Percentiles rank a stretch among this genome's conserved stretches.
Evolutionary conservation across 2,329 filamentous ascomycete genomes (phyloP).

Genomic region (Rhytidhysteron rufulum): DNA sequence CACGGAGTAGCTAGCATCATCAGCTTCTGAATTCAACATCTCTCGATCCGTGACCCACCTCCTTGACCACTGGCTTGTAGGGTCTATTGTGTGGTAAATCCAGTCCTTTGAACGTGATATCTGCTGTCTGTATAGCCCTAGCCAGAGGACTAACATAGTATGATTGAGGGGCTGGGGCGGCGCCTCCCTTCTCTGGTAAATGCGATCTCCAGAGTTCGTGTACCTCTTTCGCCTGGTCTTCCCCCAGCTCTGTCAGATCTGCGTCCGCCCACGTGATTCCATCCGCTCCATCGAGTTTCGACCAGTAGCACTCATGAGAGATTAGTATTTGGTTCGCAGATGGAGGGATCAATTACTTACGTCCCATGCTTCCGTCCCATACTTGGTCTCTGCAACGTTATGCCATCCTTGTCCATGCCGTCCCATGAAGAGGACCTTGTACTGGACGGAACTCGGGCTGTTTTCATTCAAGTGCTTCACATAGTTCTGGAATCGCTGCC

Average conservation of each 20-base stretch:
- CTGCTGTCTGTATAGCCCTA: conserved; percentile 60
- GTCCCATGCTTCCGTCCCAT: conserved; percentile 66
- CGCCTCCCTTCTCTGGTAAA: conserved; percentile 40
- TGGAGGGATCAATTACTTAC: conserved; percentile 35
- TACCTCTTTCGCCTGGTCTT: conserved; percentile 56
- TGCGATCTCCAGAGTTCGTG: conserved; percentile 55
- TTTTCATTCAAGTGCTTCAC: conserved; percentile 51
- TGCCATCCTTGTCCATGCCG: conserved; percentile 67
- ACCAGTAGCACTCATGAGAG: conserved; percentile 56
- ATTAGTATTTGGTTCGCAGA: conserved; percentile 6
- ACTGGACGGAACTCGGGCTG: conserved; percentile 43
- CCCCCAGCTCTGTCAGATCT: conserved; percentile 55
- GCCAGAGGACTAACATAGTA: conserved; percentile 65
- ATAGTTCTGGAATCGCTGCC: conserved; percentile 59
- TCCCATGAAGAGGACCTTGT: conserved; percentile 66
- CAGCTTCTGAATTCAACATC: background rate
- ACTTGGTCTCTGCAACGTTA: conserved; percentile 64
- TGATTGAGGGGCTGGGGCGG: conserved; percentile 58
- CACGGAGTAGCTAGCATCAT: conserved; percentile 52
- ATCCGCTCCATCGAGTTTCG: conserved; percentile 59
- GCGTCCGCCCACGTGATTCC: conserved; percentile 62
- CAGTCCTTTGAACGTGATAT: conserved; percentile 56
- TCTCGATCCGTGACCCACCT: conserved; percentile 38
- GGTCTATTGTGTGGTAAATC: conserved; percentile 45
- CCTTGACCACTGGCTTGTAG: conserved; percentile 60